Percentiles rank a stretch among this genome's conserved stretches.
These are phyloP conservation scores for Phytophthora kernoviae DNA, from an alignment of 352 stramenopile genomes.

Conservation along the genomic window DNA sequence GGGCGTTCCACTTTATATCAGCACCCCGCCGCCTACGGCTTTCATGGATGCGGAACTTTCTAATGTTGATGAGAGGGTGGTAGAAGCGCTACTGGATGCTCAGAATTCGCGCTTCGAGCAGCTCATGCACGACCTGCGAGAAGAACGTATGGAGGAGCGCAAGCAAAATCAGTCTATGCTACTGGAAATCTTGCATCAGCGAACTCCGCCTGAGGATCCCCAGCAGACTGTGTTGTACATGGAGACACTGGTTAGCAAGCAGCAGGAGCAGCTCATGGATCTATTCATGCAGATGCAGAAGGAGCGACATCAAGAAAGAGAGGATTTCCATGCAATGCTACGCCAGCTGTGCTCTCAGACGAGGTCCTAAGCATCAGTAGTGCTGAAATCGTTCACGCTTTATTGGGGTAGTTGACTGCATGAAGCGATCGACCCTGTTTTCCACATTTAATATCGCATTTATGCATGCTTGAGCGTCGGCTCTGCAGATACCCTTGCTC, in stretches of 20 bases:
- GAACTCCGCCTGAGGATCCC: conserved; percentile 26
- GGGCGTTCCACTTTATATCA: background rate
- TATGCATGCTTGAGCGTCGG: background rate
- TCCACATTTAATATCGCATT: conserved; percentile 5
- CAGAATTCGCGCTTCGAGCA: conserved; percentile 41
- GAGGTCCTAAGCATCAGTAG: conserved; percentile 16
- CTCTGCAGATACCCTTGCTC: background rate
- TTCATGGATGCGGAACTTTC: conserved; percentile 12
- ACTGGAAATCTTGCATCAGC: conserved; percentile 34
- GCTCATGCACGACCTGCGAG: conserved; percentile 31
- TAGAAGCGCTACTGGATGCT: conserved; percentile 32
- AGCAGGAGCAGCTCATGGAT: conserved; percentile 44
- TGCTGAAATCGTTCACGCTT: conserved; percentile 5
- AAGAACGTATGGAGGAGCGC: conserved; percentile 40
- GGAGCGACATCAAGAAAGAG: conserved; percentile 42
- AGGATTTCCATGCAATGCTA: conserved; percentile 35
- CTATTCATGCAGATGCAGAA: conserved; percentile 44
- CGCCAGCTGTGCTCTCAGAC: conserved; percentile 22
- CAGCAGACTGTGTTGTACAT: conserved; percentile 26
- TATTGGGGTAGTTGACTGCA: conserved; percentile 4
- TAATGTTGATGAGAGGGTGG: conserved; percentile 32
- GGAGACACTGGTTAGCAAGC: conserved; percentile 35
- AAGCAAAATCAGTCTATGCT: conserved; percentile 43
- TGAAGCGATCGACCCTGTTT: background rate
- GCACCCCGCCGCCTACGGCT: background rate